Evolutionary conservation across 2,329 filamentous ascomycete species (phyloP).

Genomic region (Talaromyces sp.): DNA sequence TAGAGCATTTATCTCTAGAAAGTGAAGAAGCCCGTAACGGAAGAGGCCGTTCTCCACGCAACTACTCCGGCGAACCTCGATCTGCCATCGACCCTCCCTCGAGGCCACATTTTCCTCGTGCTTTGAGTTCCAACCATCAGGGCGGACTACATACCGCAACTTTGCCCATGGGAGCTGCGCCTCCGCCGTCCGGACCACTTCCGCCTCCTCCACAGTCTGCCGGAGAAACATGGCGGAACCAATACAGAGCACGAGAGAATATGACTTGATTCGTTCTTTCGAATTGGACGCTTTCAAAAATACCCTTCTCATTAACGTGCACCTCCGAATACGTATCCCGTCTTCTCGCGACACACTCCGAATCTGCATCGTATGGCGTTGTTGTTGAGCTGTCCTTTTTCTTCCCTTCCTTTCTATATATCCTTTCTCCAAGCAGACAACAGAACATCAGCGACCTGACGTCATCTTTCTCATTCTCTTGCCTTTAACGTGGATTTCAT

Average conservation of each 20-base stretch:
- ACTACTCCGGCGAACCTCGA: conserved; percentile 32
- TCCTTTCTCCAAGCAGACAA: not conserved
- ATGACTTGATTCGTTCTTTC: conserved; percentile 9
- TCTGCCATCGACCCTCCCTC: conserved; percentile 38
- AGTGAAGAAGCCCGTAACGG: conserved; percentile 33
- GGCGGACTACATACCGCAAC: conserved; percentile 51
- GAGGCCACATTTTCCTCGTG: conserved; percentile 39
- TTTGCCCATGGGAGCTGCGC: conserved; percentile 59
- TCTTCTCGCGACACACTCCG: not conserved
- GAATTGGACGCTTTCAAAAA: not conserved
- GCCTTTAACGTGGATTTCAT: not conserved
- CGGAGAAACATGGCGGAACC: conserved; percentile 17
- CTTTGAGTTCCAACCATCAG: conserved; percentile 36
- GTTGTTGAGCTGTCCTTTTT: conserved; percentile 7
- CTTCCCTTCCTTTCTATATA: not conserved
- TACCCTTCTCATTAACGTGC: not conserved
- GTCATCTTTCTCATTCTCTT: not conserved
- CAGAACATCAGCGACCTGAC: not conserved
- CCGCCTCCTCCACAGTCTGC: conserved; percentile 54
- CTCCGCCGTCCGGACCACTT: conserved; percentile 54
- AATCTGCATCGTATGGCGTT: conserved; percentile 18
- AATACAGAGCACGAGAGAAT: conserved; percentile 18
- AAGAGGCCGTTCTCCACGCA: conserved; percentile 29
- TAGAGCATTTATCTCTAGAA: conserved; percentile 46
- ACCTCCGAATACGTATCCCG: conserved; percentile 1